phyloP scores from a whole-genome alignment of 225 moss, liverwort and hornwort genomes.

The Ulota crispa region DNA sequence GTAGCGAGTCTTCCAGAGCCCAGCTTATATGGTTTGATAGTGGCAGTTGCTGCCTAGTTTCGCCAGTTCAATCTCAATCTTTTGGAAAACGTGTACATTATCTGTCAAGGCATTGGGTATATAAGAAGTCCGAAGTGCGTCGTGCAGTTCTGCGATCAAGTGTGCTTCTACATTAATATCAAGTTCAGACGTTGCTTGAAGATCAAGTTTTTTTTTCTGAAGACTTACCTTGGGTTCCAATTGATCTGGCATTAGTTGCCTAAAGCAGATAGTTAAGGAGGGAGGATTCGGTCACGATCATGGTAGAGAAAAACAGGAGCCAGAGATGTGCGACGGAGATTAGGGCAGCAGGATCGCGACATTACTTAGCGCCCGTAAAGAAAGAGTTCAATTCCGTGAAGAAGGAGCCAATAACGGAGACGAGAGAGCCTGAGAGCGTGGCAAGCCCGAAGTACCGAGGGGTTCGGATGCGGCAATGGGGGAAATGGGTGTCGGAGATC shows the following conservation, averaged over 20 bases:
- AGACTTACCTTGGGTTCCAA: background rate
- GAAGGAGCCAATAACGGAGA: background rate
- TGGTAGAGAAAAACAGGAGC: slow-evolving; percentile 50
- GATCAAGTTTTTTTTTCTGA: background rate
- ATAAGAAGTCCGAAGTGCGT: background rate
- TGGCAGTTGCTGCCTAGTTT: background rate
- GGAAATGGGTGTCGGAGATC: slow-evolving; percentile 56
- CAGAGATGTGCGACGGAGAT: slow-evolving; percentile 39
- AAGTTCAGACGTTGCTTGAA: background rate
- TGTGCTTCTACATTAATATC: background rate
- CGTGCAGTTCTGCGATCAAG: background rate
- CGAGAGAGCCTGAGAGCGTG: slow-evolving; percentile 9
- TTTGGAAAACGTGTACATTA: slow-evolving; percentile 23
- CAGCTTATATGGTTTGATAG: background rate
- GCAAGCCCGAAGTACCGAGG: slow-evolving; percentile 49
- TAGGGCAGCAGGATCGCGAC: slow-evolving; percentile 19
- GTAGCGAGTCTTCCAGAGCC: background rate
- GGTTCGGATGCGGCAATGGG: slow-evolving; percentile 57
- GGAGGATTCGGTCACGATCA: slow-evolving; percentile 14
- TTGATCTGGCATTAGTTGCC: background rate
- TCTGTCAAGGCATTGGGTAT: background rate
- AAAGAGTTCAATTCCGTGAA: slow-evolving; percentile 22
- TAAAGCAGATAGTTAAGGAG: background rate
- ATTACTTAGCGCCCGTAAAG: slow-evolving; percentile 13
- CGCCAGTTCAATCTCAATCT: background rate